phyloP scores from a whole-genome alignment of 306 rosid species.

The Phaseolus lunatus region DNA sequence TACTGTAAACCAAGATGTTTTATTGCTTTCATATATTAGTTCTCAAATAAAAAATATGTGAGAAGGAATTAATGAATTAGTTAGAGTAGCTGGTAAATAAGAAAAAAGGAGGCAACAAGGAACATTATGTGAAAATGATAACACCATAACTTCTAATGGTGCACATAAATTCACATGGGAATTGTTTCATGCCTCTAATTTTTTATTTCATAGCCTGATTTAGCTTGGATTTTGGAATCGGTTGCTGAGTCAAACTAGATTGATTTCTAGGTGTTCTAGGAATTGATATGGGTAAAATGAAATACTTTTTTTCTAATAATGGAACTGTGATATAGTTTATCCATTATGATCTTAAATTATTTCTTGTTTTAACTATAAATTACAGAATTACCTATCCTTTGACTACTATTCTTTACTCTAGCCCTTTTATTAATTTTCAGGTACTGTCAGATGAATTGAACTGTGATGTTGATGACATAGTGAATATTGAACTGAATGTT shows the following conservation, averaged over 20 bases:
- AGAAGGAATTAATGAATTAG: neutral
- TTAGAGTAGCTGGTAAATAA: neutral
- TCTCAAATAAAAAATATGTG: neutral
- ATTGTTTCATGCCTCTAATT: neutral
- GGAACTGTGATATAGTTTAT: constrained; percentile 17
- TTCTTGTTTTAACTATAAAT: constrained; percentile 10
- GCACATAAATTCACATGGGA: neutral
- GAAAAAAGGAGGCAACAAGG: neutral
- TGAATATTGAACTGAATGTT: constrained; percentile 82
- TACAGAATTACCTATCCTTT: constrained; percentile 25
- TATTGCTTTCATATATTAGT: constrained; percentile 6
- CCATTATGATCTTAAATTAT: constrained; percentile 12
- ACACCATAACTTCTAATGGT: neutral
- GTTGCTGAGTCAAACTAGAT: constrained; percentile 23
- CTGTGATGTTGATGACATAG: constrained; percentile 74
- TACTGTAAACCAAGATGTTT: neutral
- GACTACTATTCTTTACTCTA: constrained; percentile 35
- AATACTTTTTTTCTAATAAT: constrained; percentile 10
- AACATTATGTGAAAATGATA: neutral
- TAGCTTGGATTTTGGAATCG: constrained; percentile 4
- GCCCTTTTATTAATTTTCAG: constrained; percentile 53
- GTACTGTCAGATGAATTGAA: constrained; percentile 80
- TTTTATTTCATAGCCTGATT: constrained; percentile 9
- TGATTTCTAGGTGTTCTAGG: constrained; percentile 34
- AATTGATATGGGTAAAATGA: constrained; percentile 14